These are phyloP conservation scores for Acorus gramineus DNA, from an alignment of 106 monocot genomes.

Conservation along the genomic window DNA sequence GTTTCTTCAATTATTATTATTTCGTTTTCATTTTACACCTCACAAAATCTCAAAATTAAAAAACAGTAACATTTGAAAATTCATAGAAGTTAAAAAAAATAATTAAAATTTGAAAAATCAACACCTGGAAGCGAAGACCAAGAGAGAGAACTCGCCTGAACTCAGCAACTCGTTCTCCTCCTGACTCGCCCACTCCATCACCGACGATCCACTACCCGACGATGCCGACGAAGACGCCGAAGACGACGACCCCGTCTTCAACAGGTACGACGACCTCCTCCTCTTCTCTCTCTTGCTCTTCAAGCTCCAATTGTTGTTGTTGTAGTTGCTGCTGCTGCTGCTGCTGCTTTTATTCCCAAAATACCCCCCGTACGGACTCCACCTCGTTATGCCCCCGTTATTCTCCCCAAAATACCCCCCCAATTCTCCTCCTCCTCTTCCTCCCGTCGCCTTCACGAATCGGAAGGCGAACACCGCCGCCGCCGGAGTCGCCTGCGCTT, in stretches of 20 bases:
- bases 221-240: conserved; percentile 47
- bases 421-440: neutral
- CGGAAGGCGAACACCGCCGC: conserved; percentile 55
- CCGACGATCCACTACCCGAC: conserved; percentile 7
- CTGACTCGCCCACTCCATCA: conserved; percentile 82
- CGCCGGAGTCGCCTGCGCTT: conserved; percentile 13
- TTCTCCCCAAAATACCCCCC: conserved; percentile 14
- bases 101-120: conserved; percentile 2
- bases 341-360: conserved; percentile 31
- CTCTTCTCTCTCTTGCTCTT: conserved; percentile 14
- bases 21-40: no score
- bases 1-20: no score
- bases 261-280: conserved; percentile 9
- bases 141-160: conserved; percentile 38
- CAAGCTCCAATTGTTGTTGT: neutral
- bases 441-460: conserved; percentile 24
- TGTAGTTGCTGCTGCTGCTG: conserved; percentile 31
- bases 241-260: conserved; percentile 38
- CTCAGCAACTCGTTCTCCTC: conserved; percentile 64
- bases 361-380: conserved; percentile 3
- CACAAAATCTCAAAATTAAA: no score
- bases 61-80: no score
- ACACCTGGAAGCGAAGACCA: conserved; percentile 59
- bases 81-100: no score
- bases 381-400: neutral